Evolutionary conservation across 129 eudicot species (phyloP).

Genomic region (Centaurea solstitialis): DNA sequence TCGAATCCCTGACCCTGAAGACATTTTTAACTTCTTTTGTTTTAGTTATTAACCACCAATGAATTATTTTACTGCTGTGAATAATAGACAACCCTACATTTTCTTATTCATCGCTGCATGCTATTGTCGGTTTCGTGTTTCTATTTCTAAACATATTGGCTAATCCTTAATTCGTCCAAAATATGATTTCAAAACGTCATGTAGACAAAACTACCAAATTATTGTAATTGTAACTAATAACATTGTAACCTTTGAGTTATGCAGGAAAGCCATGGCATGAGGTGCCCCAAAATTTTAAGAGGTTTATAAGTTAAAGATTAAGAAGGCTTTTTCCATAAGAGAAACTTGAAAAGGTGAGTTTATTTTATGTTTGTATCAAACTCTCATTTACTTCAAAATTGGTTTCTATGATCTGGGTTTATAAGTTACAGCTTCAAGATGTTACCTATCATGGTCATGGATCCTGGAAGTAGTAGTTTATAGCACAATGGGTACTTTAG

Average conservation of each 20-base stretch:
- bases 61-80: neutral
- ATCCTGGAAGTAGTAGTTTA: no score
- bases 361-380: conserved; percentile 9
- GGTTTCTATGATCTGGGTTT: no score
- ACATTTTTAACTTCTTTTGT: neutral
- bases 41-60: neutral
- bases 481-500: no score
- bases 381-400: neutral
- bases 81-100: neutral
- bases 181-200: neutral
- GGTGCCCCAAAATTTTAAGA: conserved; percentile 68
- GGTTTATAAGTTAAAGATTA: conserved; percentile 57
- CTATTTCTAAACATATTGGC: neutral
- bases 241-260: conserved; percentile 8
- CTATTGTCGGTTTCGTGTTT: neutral
- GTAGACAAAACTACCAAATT: conserved; percentile 2
- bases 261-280: conserved; percentile 81
- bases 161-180: neutral
- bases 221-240: neutral
- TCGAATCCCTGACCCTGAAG: neutral
- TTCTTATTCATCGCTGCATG: neutral
- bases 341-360: no score
- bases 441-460: no score
- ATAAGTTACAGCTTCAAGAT: no score
- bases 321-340: conserved; percentile 70